Base-by-base conservation (phyloP, 176 grass and related monocot species). In the Musa acuminata region DNA sequence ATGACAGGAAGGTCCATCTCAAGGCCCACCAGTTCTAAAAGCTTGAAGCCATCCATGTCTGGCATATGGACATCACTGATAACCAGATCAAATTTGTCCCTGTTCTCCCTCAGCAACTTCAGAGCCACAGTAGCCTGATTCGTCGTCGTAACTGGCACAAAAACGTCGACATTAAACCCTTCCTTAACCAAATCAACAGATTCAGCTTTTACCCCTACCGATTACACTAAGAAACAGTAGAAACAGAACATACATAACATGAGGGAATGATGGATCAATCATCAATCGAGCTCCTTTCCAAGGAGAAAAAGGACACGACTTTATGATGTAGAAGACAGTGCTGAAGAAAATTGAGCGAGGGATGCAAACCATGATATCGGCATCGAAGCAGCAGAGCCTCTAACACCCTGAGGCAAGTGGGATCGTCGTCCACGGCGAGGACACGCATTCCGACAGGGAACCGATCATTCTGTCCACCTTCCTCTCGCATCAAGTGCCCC, bases 1-100 rank as follows among this genome's bases (percentile, higher is more conserved):
- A 97, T 97, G 55, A 97, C 84, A 78, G 95, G 95, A 76, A 99
- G 91, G 58, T 99, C 95, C 91, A 99, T 91, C 57, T 99, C 88
- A 43, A 94, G 91, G 2, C 88, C 91, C 8, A 94, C 84, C 29
- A 88, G 72, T 73, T 99, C 88, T 19, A 99, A 84, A 54, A 99
- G 84, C 82, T 91, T 91, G 24, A 94, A 94, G 1, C 95, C 95
- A 55, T 99, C 86, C 81, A 94, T 94, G 75, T 99, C 90, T 10
- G 75, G 87, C 82, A 90, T 91, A 49, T 87, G 86, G 1, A 99
- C 88, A 69, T 94, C 90, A 23, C 90, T 99, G 63, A 99, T 91
- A 26, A 94, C 95, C 53, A 99, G 78, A 87, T 99, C 95, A 87
- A 91, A 99, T 74, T 81, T 89, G 74, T 96, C 79, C 67, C 77